Evolutionary conservation across 148 eudicot genomes (phyloP).

Genomic region (Silene latifolia): DNA sequence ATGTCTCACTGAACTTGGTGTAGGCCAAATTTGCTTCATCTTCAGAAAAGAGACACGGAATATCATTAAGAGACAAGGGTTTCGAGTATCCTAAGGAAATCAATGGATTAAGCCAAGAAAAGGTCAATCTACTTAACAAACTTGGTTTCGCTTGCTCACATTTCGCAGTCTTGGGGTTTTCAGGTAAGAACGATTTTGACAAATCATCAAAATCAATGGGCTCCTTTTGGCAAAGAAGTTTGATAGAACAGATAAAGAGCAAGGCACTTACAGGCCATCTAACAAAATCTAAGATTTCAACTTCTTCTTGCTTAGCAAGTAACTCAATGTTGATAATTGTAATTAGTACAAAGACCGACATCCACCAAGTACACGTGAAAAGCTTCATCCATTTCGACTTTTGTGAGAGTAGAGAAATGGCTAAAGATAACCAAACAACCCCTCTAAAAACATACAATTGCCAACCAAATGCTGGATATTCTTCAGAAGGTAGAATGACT

Average conservation of each 20-base stretch:
- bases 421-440: conserved; percentile 19
- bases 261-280: conserved; percentile 22
- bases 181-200: conserved; percentile 15
- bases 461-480: conserved; percentile 10
- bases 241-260: conserved; percentile 16
- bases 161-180: background rate
- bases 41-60: conserved; percentile 19
- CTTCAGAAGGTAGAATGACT: conserved; percentile 12
- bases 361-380: conserved; percentile 21
- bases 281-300: conserved; percentile 16
- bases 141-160: conserved; percentile 3
- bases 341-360: conserved; percentile 14
- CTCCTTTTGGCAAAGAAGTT: background rate
- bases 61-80: conserved; percentile 19
- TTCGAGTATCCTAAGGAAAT: conserved; percentile 24
- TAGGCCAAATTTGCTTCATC: conserved; percentile 26
- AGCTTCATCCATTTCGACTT: conserved; percentile 17
- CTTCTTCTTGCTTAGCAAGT: conserved; percentile 12
- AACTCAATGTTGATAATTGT: conserved; percentile 14
- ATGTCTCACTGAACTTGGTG: conserved; percentile 19
- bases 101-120: conserved; percentile 25
- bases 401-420: conserved; percentile 12
- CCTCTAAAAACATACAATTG: conserved; percentile 21
- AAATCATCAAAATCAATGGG: conserved; percentile 5
- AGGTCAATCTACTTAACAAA: conserved; percentile 15